A percentile compares a stretch with the other conserved stretches of the same genome.
Evolutionary conservation across 257 asterid genomes (phyloP).

Genomic region (Penstemon eatonii): DNA sequence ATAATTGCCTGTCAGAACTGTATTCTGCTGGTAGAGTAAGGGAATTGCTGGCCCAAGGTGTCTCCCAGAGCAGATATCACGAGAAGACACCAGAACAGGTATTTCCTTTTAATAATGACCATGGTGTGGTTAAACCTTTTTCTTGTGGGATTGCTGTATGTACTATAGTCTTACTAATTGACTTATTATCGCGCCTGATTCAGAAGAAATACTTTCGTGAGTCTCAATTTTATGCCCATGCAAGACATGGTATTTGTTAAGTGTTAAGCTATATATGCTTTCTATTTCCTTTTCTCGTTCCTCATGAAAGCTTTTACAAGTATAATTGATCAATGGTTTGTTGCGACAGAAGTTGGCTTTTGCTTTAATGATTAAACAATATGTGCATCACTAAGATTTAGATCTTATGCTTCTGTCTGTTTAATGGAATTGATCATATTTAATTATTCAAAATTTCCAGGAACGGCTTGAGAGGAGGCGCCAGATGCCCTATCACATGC

Average conservation of each 20-base stretch:
- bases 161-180: background rate
- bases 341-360: background rate
- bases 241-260: background rate
- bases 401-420: background rate
- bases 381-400: background rate
- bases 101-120: conserved; percentile 11
- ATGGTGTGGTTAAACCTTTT: background rate
- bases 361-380: background rate
- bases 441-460: conserved; percentile 36
- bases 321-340: background rate
- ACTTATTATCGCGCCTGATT: background rate
- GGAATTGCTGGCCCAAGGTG: conserved; percentile 96
- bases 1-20: conserved; percentile 81
- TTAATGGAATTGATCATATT: background rate
- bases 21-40: conserved; percentile 93
- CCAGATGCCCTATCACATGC: conserved; percentile 99
- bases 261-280: background rate
- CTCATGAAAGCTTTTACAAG: background rate
- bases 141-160: conserved; percentile 3
- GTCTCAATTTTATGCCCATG: background rate
- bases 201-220: background rate
- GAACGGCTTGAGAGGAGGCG: conserved; percentile 95
- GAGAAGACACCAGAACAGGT: conserved; percentile 99
- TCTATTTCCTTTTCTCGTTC: background rate
- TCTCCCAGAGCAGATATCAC: conserved; percentile 87